Evolutionary conservation across 73 alveolate species (phyloP).

Genomic region (Stentor roeselii): DNA sequence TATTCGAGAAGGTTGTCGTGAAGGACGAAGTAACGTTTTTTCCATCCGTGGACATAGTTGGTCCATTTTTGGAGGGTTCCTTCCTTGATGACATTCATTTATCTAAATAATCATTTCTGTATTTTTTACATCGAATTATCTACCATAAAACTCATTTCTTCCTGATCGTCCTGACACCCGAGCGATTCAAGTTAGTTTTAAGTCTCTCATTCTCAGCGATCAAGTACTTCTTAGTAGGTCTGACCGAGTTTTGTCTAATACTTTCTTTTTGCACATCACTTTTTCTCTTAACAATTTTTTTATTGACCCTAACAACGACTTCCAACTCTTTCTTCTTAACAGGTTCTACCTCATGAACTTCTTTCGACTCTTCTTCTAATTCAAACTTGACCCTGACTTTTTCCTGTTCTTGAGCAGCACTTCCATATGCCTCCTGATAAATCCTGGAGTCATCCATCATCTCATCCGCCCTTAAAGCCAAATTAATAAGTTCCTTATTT

Average conservation of each 20-base stretch:
- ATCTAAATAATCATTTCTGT: too few relatives aligned
- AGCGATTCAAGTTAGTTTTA: not conserved
- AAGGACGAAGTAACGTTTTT: too few relatives aligned
- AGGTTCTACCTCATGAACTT: not conserved
- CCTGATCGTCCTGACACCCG: not conserved
- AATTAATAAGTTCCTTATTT: not conserved
- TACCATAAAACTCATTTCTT: not conserved
- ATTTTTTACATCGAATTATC: not conserved
- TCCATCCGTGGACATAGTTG: too few relatives aligned
- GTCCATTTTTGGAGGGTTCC: too few relatives aligned
- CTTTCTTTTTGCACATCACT: not conserved
- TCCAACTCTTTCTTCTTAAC: not conserved
- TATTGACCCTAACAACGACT: not conserved
- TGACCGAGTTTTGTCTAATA: not conserved
- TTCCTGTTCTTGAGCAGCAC: not conserved
- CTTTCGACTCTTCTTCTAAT: not conserved
- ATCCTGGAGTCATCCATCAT: not conserved
- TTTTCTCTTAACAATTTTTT: too few relatives aligned
- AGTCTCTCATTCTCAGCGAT: not conserved
- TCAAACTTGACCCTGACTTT: not conserved
- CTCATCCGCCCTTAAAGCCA: conserved; percentile 1
- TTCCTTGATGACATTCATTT: too few relatives aligned
- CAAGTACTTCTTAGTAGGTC: not conserved
- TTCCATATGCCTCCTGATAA: not conserved
- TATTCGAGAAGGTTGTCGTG: too few relatives aligned